These are phyloP conservation scores for Dalbergia oliveri DNA, from an alignment of 306 rosid species.

Conservation along the genomic window DNA sequence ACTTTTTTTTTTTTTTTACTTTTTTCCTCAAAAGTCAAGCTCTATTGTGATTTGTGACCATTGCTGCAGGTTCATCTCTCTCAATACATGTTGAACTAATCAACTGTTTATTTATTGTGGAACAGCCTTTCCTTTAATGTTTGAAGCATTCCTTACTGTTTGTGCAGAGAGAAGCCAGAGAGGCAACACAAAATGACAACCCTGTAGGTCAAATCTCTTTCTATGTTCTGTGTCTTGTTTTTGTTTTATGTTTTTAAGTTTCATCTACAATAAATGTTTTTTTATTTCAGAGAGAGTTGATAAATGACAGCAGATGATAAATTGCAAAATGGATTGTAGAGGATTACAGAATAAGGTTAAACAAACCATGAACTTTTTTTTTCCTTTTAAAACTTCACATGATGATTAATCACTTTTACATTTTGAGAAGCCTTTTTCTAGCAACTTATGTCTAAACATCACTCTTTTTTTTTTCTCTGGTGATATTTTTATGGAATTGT, in stretches of 20 bases:
- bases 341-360: neutral
- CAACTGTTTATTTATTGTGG: neutral
- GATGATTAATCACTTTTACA: conserved; percentile 2
- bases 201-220: neutral
- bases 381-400: too few species aligned
- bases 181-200: neutral
- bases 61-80: neutral
- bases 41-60: too few species aligned
- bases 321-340: neutral
- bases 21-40: too few species aligned
- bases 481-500: too few species aligned
- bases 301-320: neutral
- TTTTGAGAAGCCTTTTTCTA: neutral
- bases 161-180: conserved; percentile 2
- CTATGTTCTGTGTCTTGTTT: neutral
- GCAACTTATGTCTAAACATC: too few species aligned
- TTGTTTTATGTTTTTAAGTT: neutral
- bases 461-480: too few species aligned
- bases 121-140: conserved; percentile 1
- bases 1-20: too few species aligned
- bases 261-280: neutral
- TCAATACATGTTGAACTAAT: neutral
- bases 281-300: neutral
- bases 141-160: neutral
- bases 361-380: neutral